Percentiles rank a stretch among this genome's conserved stretches.
phyloP scores from a whole-genome alignment of 148 eudicot genomes.

The Chenopodium berlandieri region DNA sequence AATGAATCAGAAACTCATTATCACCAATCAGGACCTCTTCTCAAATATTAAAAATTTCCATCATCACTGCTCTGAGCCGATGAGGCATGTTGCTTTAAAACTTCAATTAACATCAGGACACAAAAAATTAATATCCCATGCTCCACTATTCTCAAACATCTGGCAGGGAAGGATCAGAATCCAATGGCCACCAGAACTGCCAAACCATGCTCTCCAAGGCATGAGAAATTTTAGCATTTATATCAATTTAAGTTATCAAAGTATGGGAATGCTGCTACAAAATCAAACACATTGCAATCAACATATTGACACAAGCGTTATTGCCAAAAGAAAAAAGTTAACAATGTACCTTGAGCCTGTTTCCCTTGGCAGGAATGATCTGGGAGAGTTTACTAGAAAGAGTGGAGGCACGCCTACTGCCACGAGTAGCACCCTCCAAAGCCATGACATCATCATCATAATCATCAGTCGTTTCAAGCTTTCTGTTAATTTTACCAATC shows the following conservation, averaged over 20 bases:
- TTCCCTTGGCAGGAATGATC: conserved; percentile 34
- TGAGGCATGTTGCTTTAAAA: neutral
- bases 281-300: neutral
- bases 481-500: conserved; percentile 41
- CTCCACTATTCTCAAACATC: neutral
- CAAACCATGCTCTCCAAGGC: neutral
- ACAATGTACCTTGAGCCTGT: conserved; percentile 45
- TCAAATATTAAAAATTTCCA: neutral
- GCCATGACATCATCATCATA: conserved; percentile 73
- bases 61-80: neutral
- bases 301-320: too few species aligned
- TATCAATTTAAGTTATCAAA: neutral
- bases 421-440: conserved; percentile 35
- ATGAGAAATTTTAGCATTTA: neutral
- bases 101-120: neutral
- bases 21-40: neutral
- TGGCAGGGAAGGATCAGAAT: neutral
- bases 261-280: neutral
- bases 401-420: conserved; percentile 30
- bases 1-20: neutral
- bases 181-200: neutral
- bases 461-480: conserved; percentile 74
- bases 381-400: conserved; percentile 48
- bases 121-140: neutral
- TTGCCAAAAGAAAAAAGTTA: neutral